Evolutionary conservation across 2,329 filamentous ascomycete species (phyloP).

Genomic region (Exophiala alcalophila): DNA sequence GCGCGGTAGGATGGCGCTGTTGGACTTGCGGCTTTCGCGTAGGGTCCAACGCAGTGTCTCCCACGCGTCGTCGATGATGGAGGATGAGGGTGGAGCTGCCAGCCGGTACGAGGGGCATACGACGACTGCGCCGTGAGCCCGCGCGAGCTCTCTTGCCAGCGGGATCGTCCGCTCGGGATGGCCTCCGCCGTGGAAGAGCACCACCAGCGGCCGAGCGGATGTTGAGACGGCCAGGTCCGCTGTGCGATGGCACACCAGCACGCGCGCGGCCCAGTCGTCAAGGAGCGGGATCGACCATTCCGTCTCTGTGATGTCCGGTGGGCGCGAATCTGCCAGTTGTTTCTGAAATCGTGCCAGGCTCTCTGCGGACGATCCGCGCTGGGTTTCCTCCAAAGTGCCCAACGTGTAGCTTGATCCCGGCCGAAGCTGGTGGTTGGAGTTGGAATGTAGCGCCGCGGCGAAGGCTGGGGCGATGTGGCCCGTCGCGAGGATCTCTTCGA

Average conservation of each 20-base stretch:
- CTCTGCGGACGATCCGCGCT: too few species aligned
- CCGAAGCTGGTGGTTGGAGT: conserved; percentile 9
- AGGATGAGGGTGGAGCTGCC: conserved; percentile 49
- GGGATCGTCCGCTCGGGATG: conserved; percentile 29
- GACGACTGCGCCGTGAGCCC: conserved; percentile 28
- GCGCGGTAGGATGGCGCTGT: conserved; percentile 37
- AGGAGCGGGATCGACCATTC: conserved; percentile 15
- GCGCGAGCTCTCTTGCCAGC: conserved; percentile 25
- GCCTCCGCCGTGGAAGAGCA: conserved; percentile 32
- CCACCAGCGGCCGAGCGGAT: conserved; percentile 24
- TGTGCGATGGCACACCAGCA: conserved; percentile 18
- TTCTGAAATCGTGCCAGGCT: conserved; percentile 3
- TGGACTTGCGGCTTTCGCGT: conserved; percentile 15
- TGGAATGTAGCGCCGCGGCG: conserved; percentile 9
- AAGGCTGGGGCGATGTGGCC: conserved; percentile 19
- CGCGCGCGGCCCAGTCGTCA: conserved; percentile 16
- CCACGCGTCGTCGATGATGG: conserved; percentile 44
- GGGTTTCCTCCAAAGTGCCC: conserved; percentile 13
- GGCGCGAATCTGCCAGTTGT: conserved; percentile 10
- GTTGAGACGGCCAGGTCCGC: neutral
- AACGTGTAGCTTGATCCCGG: conserved; percentile 14
- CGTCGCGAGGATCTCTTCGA: conserved; percentile 22
- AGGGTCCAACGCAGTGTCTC: conserved; percentile 48
- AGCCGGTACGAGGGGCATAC: conserved; percentile 36
- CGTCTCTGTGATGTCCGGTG: conserved; percentile 17